Evolutionary conservation across 768 basidiomycete species (phyloP).

Genomic region (Kwoniella mangroviensis): DNA sequence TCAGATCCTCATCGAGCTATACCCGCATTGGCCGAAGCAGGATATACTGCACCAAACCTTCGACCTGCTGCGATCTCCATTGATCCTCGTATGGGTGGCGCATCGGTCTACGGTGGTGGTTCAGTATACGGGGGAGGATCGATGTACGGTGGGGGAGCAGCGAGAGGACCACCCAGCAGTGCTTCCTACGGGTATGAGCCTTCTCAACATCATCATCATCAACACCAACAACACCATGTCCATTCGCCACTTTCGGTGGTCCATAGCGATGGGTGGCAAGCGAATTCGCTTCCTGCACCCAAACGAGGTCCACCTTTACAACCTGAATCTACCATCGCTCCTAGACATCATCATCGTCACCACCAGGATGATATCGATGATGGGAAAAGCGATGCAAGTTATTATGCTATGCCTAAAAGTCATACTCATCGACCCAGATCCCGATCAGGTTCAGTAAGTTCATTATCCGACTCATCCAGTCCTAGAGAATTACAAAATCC

Average conservation of each 20-base stretch:
- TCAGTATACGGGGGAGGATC: slow-evolving; percentile 20
- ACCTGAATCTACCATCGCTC: slow-evolving; percentile 21
- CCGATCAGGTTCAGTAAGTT: slow-evolving; percentile 17
- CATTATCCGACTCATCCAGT: slow-evolving; percentile 13
- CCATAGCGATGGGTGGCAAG: slow-evolving; percentile 17
- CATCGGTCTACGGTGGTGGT: slow-evolving; percentile 1
- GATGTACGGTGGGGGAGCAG: neutral
- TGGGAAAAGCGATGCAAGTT: slow-evolving; percentile 29
- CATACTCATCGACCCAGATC: slow-evolving; percentile 2
- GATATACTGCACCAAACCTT: slow-evolving; percentile 44
- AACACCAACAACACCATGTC: slow-evolving; percentile 21
- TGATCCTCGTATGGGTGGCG: slow-evolving; percentile 12
- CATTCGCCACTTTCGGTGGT: slow-evolving; percentile 21
- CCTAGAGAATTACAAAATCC: slow-evolving; percentile 8
- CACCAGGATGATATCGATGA: slow-evolving; percentile 20
- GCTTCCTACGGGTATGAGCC: slow-evolving; percentile 7
- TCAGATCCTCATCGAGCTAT: slow-evolving; percentile 45
- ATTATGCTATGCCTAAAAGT: slow-evolving; percentile 26
- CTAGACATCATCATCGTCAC: slow-evolving; percentile 22
- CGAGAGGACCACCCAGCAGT: slow-evolving; percentile 8
- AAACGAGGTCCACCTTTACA: slow-evolving; percentile 25
- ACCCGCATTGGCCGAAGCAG: slow-evolving; percentile 47
- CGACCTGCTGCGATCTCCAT: slow-evolving; percentile 20
- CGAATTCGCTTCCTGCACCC: slow-evolving; percentile 34
- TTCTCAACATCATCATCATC: slow-evolving; percentile 7